Evolutionary conservation across 345 rosid species (phyloP).

Genomic region (Arabidopsis arenosa): DNA sequence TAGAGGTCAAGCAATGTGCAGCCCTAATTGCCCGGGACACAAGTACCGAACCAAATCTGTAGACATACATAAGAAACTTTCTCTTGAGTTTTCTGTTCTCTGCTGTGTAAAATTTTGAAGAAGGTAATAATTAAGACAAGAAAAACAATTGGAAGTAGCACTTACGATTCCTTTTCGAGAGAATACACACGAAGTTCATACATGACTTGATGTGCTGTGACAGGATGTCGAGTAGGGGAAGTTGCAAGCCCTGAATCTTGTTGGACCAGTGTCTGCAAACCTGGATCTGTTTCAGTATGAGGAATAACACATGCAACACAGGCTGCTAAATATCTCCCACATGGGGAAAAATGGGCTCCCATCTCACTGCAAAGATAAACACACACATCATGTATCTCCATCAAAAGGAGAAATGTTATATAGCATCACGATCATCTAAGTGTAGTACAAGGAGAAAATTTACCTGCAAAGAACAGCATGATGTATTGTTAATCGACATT

Average conservation of each 20-base stretch:
- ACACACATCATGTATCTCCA: conserved; percentile 22
- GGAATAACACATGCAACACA: conserved; percentile 97
- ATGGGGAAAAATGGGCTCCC: conserved; percentile 99
- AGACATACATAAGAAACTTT: conserved; percentile 32
- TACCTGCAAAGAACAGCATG: conserved; percentile 99
- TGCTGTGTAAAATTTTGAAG: background rate
- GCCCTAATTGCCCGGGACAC: conserved; percentile 92
- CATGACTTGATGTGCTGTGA: conserved; percentile 88
- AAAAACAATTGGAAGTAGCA: conserved; percentile 26
- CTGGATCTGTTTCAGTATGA: conserved; percentile 76
- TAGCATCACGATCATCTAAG: conserved; percentile 25
- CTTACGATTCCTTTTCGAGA: conserved; percentile 93
- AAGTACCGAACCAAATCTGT: conserved; percentile 87
- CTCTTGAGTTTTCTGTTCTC: conserved; percentile 23
- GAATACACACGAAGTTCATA: conserved; percentile 98
- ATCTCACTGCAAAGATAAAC: conserved; percentile 76
- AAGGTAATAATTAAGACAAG: conserved; percentile 5
- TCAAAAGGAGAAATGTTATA: conserved; percentile 11
- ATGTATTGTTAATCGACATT: conserved; percentile 73
- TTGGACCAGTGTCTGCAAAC: conserved; percentile 67
- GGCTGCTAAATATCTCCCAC: conserved; percentile 95
- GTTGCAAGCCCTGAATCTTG: conserved; percentile 79
- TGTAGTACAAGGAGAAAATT: conserved; percentile 15
- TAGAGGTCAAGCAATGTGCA: conserved; percentile 97
- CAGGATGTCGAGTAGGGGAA: conserved; percentile 95